These are phyloP conservation scores for Cladosporium sp. DNA, from an alignment of 2,329 filamentous ascomycete genomes.

Conservation along the genomic window DNA sequence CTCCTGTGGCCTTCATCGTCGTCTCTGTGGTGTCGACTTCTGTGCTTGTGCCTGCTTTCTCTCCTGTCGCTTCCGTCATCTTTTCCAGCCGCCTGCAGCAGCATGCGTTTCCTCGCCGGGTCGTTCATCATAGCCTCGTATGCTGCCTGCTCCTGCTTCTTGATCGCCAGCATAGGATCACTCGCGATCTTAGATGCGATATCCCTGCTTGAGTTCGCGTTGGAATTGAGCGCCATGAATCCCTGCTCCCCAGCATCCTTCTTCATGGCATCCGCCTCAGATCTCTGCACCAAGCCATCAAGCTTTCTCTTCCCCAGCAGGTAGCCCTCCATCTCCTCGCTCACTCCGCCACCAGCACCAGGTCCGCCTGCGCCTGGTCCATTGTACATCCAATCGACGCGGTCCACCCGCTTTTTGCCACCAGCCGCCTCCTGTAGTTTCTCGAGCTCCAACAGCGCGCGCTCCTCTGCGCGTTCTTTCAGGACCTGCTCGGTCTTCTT, in stretches of 20 bases:
- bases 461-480: constrained; percentile 92
- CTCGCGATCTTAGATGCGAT: constrained; percentile 83
- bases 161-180: constrained; percentile 90
- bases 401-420: constrained; percentile 73
- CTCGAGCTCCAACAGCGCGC: constrained; percentile 87
- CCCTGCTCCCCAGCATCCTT: constrained; percentile 57
- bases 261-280: constrained; percentile 76
- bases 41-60: constrained; percentile 33
- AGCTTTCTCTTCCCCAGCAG: constrained; percentile 89
- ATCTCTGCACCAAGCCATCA: constrained; percentile 80
- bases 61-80: constrained; percentile 31
- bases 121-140: constrained; percentile 71
- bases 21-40: constrained; percentile 28
- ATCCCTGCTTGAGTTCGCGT: constrained; percentile 74
- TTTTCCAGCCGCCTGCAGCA: constrained; percentile 55
- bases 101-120: constrained; percentile 64
- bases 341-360: constrained; percentile 61
- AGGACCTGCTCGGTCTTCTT: constrained; percentile 89
- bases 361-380: constrained; percentile 75
- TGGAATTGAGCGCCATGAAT: constrained; percentile 57
- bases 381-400: constrained; percentile 98
- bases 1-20: constrained; percentile 35
- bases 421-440: constrained; percentile 85
- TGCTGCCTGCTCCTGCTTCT: constrained; percentile 69
- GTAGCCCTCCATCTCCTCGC: constrained; percentile 90